Base-by-base conservation (phyloP, 495 filamentous ascomycete genomes). In the Geopyxis carbonaria region DNA sequence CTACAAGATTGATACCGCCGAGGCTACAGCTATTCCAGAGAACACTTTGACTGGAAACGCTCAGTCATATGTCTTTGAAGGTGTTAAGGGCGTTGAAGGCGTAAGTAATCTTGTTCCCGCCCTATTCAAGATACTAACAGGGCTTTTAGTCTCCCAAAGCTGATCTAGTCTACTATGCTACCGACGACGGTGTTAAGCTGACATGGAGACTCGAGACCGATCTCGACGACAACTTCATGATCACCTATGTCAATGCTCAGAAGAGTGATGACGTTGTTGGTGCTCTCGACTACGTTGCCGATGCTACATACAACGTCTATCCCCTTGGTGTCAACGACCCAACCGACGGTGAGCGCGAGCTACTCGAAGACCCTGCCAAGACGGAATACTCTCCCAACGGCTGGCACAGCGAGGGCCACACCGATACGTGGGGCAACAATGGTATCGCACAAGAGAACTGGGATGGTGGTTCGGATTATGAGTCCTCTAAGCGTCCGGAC, bases 121-220 rank as follows among this genome's bases (percentile, higher is more conserved):
- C 13, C 4, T 10, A 14, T 4, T 21, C 20, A 34, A 23, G 40
- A 22, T 31, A 16, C 15, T 19, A 19, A 16, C 1, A 11, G 33
- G 15, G n/a, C 43, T 31, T 31, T 11, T 54, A 57, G 40, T 63
- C 66, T 31, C 65, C 65, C 16, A 57, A 59, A 31, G 64, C 63
- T 10, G 51, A 54, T 14, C 44, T 67, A 22, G 58, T 64, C 10
- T 69, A 68, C 50, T 57, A 58, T 42, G 61, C 57, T 36, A 44
- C 55, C n/a, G 55, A 61, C 11, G 59, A 57, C 7, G 54, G 43
- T 11, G 49, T 69, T 4, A 57, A 57, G 13, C 53, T 67, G 15
- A 57, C 63, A 0, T 69, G 65, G 65, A 59, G 61, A 38, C 49
- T 69, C 4, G 64, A 67, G 52, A 67, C 65, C 0, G 64, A 69